A percentile compares a stretch with the other conserved stretches of the same genome.
phyloP scores from a whole-genome alignment of 495 filamentous ascomycete species.

The Penicillium paxilli region DNA sequence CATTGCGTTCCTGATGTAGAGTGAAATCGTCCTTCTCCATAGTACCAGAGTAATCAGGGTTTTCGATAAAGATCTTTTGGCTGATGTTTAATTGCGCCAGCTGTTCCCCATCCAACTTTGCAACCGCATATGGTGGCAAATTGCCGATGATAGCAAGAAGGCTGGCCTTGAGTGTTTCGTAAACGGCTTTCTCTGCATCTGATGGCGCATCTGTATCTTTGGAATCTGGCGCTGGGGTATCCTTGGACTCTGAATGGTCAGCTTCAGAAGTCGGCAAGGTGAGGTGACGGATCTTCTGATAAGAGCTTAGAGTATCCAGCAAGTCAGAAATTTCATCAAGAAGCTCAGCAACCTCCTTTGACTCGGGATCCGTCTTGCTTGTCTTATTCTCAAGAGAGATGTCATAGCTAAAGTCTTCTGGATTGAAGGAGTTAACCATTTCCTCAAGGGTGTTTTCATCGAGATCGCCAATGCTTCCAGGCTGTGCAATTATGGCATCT shows the following conservation, averaged over 20 bases:
- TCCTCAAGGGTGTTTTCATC: conserved; percentile 51
- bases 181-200: conserved; percentile 67
- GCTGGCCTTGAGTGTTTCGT: conserved; percentile 73
- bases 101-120: conserved; percentile 83
- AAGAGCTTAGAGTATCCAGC: conserved; percentile 81
- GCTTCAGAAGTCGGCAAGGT: conserved; percentile 38
- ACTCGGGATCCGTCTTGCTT: conserved; percentile 42
- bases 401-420: conserved; percentile 35
- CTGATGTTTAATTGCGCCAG: conserved; percentile 79
- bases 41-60: conserved; percentile 69
- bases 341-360: conserved; percentile 69
- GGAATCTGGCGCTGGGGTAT: conserved; percentile 27
- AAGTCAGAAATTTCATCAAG: conserved; percentile 78
- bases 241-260: conserved; percentile 45
- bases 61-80: conserved; percentile 73
- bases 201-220: conserved; percentile 53
- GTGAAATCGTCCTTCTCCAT: conserved; percentile 82
- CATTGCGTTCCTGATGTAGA: conserved; percentile 37
- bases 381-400: conserved; percentile 42
- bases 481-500: conserved; percentile 38
- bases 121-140: conserved; percentile 81
- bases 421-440: conserved; percentile 49
- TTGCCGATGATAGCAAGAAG: conserved; percentile 69
- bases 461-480: conserved; percentile 43
- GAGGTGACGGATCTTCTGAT: conserved; percentile 80